Percentiles rank a stretch among this genome's conserved stretches.
These are phyloP conservation scores for Pichia phayaonensis DNA, from an alignment of 805 yeast genomes.

Conservation along the genomic window DNA sequence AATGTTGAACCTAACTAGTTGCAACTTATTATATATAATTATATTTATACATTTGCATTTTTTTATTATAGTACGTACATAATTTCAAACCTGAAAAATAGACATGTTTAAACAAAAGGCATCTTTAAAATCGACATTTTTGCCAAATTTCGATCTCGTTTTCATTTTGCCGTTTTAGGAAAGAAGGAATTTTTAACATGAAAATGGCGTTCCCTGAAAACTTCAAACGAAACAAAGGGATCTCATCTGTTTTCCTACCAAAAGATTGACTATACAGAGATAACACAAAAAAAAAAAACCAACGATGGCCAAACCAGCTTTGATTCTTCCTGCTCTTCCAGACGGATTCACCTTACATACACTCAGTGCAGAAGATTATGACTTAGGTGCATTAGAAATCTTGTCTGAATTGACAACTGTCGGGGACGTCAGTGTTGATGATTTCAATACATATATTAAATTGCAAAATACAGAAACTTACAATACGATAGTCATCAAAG, in stretches of 20 bases:
- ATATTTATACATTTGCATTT: not conserved
- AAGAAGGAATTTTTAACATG: not conserved
- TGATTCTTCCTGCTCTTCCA: conserved; percentile 29
- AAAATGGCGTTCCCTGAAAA: no score
- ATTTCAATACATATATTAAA: conserved; percentile 44
- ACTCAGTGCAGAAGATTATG: conserved; percentile 46
- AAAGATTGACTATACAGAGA: no score
- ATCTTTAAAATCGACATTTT: no score
- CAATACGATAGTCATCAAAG: conserved; percentile 61
- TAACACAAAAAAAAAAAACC: not conserved
- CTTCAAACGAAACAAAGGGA: no score
- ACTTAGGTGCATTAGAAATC: conserved; percentile 54
- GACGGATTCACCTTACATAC: conserved; percentile 62
- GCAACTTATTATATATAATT: not conserved
- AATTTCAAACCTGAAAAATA: not conserved
- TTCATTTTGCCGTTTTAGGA: not conserved
- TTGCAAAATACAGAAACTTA: conserved; percentile 58
- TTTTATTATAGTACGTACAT: not conserved
- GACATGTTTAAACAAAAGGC: not conserved
- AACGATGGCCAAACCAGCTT: not conserved
- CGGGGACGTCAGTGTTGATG: conserved; percentile 51
- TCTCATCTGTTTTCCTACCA: no score
- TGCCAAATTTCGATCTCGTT: not conserved
- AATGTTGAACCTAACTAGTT: conserved; percentile 59
- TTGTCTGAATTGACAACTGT: conserved; percentile 72